phyloP scores from a whole-genome alignment of 208 protist genomes.

The Jaenimonas drosophilae region DNA sequence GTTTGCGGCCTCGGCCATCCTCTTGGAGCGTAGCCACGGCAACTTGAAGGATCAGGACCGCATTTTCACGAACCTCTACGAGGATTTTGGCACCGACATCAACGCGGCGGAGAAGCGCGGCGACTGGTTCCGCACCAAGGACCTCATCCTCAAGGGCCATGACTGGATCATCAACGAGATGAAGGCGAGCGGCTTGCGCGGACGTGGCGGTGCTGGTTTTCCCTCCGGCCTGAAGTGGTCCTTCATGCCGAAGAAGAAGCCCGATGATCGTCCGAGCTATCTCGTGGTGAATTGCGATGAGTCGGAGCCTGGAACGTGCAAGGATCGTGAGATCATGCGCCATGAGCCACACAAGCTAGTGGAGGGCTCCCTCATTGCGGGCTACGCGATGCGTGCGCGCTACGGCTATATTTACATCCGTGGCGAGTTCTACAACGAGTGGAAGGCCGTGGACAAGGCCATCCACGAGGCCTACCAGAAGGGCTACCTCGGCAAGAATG shows the following conservation, averaged over 20 bases:
- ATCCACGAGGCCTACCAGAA: conserved; percentile 94
- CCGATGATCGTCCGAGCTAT: conserved; percentile 92
- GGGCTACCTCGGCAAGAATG: conserved; percentile 96
- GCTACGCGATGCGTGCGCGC: conserved; percentile 94
- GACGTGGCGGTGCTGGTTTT: conserved; percentile 98
- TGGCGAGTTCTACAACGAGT: conserved; percentile 98
- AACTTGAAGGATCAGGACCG: conserved; percentile 95
- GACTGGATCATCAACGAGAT: conserved; percentile 98
- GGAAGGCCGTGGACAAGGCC: conserved; percentile 87
- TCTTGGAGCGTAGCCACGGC: conserved; percentile 60
- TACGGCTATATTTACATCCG: conserved; percentile 99
- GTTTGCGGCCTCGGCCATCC: conserved; percentile 17
- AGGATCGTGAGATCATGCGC: conserved; percentile 99
- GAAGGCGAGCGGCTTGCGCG: conserved; percentile 94
- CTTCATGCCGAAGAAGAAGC: conserved; percentile 96
- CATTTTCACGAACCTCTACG: conserved; percentile 98
- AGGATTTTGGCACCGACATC: conserved; percentile 91
- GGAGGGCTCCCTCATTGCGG: conserved; percentile 96
- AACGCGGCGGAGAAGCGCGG: conserved; percentile 92
- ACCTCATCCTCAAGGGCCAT: conserved; percentile 92
- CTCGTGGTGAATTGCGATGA: conserved; percentile 99
- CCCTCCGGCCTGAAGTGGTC: conserved; percentile 98
- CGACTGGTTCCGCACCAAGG: conserved; percentile 98
- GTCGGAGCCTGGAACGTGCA: conserved; percentile 99
- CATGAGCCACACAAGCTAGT: conserved; percentile 99